phyloP scores from a whole-genome alignment of 2,329 filamentous ascomycete species.

The Claviceps sp. region DNA sequence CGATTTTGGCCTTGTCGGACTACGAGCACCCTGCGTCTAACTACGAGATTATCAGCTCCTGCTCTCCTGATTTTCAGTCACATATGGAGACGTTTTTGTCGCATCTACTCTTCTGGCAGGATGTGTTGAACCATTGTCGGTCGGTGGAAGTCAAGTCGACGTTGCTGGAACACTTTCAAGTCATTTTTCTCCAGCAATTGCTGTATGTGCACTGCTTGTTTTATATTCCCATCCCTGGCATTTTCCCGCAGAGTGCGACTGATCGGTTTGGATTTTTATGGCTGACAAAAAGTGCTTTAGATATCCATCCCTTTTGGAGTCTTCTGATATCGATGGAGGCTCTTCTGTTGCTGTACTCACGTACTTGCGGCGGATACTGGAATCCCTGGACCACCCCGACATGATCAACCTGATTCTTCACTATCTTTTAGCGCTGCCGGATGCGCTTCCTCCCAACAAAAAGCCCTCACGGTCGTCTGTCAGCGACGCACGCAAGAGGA shows the following conservation, averaged over 20 bases:
- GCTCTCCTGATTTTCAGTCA: constrained; percentile 62
- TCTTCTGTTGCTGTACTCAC: constrained; percentile 93
- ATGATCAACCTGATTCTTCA: constrained; percentile 88
- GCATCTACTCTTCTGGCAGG: constrained; percentile 94
- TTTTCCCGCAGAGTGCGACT: background rate
- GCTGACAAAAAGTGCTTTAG: constrained; percentile 26
- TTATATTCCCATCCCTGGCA: too few species aligned
- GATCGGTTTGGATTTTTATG: background rate
- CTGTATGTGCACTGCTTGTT: constrained; percentile 43
- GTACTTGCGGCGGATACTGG: constrained; percentile 80
- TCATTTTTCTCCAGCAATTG: constrained; percentile 89
- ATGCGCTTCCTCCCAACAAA: constrained; percentile 26
- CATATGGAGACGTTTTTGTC: constrained; percentile 90
- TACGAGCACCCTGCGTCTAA: constrained; percentile 61
- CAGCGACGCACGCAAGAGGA: constrained; percentile 64
- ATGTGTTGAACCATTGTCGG: constrained; percentile 88
- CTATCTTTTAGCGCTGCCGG: constrained; percentile 76
- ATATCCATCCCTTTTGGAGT: constrained; percentile 91
- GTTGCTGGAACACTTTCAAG: constrained; percentile 89
- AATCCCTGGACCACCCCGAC: constrained; percentile 83
- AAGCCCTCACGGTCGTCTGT: constrained; percentile 35
- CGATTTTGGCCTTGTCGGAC: constrained; percentile 80
- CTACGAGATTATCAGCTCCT: constrained; percentile 60
- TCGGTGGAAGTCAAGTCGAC: constrained; percentile 88
- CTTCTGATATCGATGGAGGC: constrained; percentile 90